phyloP scores from a whole-genome alignment of 2,329 filamentous ascomycete species.

The Aspergillus sp. region DNA sequence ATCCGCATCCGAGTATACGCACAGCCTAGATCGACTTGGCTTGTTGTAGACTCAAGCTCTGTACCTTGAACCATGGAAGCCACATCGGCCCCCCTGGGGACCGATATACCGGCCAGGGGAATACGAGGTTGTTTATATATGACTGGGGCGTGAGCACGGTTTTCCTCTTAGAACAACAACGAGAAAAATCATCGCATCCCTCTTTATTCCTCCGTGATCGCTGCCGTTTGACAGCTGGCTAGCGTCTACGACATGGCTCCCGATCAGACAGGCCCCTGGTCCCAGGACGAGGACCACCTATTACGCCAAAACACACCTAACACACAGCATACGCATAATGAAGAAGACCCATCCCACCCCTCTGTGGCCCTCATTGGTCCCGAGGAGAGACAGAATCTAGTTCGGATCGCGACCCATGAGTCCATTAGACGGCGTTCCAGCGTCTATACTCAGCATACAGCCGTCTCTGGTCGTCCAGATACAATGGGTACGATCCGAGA shows the following conservation, averaged over 20 bases:
- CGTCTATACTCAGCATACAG: conserved; percentile 3
- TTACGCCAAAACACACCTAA: not conserved
- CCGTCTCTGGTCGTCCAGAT: not conserved
- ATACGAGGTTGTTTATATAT: too few species aligned
- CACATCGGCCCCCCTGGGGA: too few species aligned
- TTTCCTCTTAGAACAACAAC: too few species aligned
- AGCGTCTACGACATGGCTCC: not conserved
- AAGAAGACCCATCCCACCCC: not conserved
- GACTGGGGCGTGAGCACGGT: too few species aligned
- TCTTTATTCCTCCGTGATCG: too few species aligned
- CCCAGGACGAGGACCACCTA: not conserved
- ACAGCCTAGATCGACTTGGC: too few species aligned
- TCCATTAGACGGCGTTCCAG: conserved; percentile 10
- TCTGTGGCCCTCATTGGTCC: conserved; percentile 2
- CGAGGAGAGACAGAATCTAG: conserved; percentile 5
- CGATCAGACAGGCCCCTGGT: not conserved
- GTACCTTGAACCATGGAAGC: too few species aligned
- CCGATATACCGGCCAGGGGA: too few species aligned
- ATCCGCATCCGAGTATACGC: too few species aligned
- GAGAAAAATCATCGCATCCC: too few species aligned
- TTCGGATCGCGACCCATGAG: conserved; percentile 5
- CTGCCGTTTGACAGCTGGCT: too few species aligned
- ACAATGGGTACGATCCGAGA: not conserved
- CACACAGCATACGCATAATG: not conserved
- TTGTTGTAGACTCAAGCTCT: too few species aligned